phyloP scores from a whole-genome alignment of 768 basidiomycete species.

The Hygrophorus pudorinus region DNA sequence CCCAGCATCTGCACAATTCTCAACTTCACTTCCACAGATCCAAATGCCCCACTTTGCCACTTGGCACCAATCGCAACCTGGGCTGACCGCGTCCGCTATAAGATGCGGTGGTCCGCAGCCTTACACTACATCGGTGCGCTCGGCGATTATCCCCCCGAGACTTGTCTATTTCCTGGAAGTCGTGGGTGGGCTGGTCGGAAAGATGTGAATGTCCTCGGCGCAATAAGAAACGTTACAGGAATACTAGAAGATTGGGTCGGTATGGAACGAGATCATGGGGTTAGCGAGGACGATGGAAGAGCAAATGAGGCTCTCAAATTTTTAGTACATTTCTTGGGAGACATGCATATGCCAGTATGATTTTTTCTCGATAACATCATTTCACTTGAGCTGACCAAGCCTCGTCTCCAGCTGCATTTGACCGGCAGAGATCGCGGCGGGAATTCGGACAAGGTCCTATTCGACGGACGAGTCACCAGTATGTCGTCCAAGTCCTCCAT shows the following conservation, averaged over 20 bases:
- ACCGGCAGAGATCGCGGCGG: slow-evolving; percentile 84
- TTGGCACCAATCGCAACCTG: slow-evolving; percentile 80
- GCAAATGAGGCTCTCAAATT: slow-evolving; percentile 85
- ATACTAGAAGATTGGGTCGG: slow-evolving; percentile 43
- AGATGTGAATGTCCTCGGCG: slow-evolving; percentile 63
- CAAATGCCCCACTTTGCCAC: slow-evolving; percentile 47
- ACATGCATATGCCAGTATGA: slow-evolving; percentile 71
- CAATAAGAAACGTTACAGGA: slow-evolving; percentile 64
- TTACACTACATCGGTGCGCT: slow-evolving; percentile 69
- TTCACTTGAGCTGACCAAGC: too few relatives aligned
- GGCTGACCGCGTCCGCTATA: slow-evolving; percentile 66
- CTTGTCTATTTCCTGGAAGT: slow-evolving; percentile 69
- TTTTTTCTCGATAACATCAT: too few relatives aligned
- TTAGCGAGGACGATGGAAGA: slow-evolving; percentile 17
- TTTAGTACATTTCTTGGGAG: slow-evolving; percentile 87
- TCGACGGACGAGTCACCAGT: slow-evolving; percentile 67
- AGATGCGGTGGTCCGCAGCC: slow-evolving; percentile 62
- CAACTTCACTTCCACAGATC: slow-evolving; percentile 29
- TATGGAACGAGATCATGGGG: slow-evolving; percentile 7
- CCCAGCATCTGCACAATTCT: slow-evolving; percentile 65
- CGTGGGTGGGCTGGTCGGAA: slow-evolving; percentile 57
- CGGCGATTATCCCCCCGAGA: slow-evolving; percentile 68
- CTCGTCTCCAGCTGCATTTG: slow-evolving; percentile 48
- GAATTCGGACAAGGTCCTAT: slow-evolving; percentile 67
- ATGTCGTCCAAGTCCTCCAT: slow-evolving; percentile 15